phyloP scores from a whole-genome alignment of 176 grass and related monocot genomes.

The Phragmites australis region DNA sequence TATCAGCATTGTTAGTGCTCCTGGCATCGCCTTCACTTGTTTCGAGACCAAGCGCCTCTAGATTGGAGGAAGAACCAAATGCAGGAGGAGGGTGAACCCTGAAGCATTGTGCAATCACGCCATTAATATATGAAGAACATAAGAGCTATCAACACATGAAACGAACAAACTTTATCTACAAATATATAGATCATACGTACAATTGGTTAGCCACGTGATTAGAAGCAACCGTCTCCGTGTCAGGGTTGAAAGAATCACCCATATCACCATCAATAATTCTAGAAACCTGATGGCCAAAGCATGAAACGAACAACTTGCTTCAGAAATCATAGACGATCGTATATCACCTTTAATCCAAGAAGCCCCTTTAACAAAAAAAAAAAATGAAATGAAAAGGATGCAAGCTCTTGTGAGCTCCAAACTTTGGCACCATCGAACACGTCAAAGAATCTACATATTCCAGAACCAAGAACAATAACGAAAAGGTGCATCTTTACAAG shows the following conservation, averaged over 20 bases:
- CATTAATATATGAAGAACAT: background rate
- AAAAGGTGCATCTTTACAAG: background rate
- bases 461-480: background rate
- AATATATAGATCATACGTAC: conserved; percentile 23
- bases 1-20: conserved; percentile 36
- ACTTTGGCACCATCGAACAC: background rate
- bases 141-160: background rate
- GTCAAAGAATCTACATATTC: background rate
- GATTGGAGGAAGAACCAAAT: conserved; percentile 69
- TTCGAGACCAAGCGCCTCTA: conserved; percentile 58
- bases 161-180: background rate
- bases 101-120: background rate
- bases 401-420: background rate
- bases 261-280: conserved; percentile 39
- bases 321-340: background rate
- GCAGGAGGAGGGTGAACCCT: conserved; percentile 64
- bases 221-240: conserved; percentile 13
- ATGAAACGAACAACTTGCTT: background rate
- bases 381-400: background rate
- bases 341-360: background rate
- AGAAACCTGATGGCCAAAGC: conserved; percentile 42
- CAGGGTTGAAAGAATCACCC: conserved; percentile 30
- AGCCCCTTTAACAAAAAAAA: background rate
- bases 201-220: conserved; percentile 24
- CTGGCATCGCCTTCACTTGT: conserved; percentile 25